Evolutionary conservation across 1,284 basidiomycete genomes (phyloP).

Genomic region (Ceratobasidium sp.): DNA sequence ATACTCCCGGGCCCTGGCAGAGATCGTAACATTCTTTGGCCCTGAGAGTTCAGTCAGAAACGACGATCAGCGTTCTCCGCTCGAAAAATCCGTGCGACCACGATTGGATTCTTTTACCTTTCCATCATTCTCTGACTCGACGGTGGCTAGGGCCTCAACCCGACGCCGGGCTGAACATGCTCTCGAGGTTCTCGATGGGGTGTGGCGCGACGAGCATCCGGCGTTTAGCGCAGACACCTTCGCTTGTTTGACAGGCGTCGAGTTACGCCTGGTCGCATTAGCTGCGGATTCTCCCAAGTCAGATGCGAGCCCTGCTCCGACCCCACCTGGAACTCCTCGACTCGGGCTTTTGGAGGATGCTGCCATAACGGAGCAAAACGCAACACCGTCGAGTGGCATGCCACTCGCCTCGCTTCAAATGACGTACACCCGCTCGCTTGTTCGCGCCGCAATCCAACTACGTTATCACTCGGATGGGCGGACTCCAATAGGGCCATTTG

Average conservation of each 20-base stretch:
- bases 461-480: constrained; percentile 40
- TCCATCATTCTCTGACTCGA: constrained; percentile 27
- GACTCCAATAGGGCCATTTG: constrained; percentile 33
- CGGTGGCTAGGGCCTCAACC: background rate
- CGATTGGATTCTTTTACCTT: constrained; percentile 26
- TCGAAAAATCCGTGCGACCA: background rate
- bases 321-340: background rate
- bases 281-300: background rate
- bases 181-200: constrained; percentile 21
- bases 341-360: background rate
- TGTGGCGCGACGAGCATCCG: constrained; percentile 38
- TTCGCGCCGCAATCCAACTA: constrained; percentile 26
- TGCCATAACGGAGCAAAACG: too few relatives aligned
- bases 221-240: constrained; percentile 35
- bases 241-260: constrained; percentile 34
- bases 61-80: background rate
- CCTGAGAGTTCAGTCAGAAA: background rate
- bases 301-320: background rate
- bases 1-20: constrained; percentile 5
- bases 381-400: background rate
- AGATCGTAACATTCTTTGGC: constrained; percentile 17
- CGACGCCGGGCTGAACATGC: constrained; percentile 26
- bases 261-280: constrained; percentile 17
- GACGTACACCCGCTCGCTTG: constrained; percentile 32
- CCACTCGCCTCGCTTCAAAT: constrained; percentile 14